phyloP scores from a whole-genome alignment of 495 filamentous ascomycete genomes.

The Aspergillus egyptiacus region DNA sequence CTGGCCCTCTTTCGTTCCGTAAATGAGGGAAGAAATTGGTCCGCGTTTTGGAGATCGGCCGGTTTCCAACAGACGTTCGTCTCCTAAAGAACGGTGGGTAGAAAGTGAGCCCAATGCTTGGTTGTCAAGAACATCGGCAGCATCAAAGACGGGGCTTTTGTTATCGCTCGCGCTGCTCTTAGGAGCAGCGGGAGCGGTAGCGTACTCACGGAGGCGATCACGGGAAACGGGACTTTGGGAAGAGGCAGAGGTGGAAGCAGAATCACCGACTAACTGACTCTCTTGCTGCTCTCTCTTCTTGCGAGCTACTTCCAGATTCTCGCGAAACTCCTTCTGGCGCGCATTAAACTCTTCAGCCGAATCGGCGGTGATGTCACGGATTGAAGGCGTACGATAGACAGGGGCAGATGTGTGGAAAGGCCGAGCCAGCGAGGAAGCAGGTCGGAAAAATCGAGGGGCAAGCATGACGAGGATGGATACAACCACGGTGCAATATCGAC shows the following conservation, averaged over 20 bases:
- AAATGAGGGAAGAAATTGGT: constrained; percentile 67
- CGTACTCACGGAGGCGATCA: constrained; percentile 41
- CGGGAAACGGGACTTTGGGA: constrained; percentile 33
- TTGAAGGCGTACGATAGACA: constrained; percentile 59
- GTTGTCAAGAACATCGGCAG: constrained; percentile 33
- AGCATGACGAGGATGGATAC: constrained; percentile 35
- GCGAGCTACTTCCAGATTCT: constrained; percentile 68
- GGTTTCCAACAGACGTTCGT: constrained; percentile 44
- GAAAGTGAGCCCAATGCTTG: constrained; percentile 62
- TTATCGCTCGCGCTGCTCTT: constrained; percentile 50
- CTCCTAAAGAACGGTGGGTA: constrained; percentile 49
- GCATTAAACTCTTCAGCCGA: constrained; percentile 67
- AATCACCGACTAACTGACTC: constrained; percentile 61
- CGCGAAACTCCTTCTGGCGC: constrained; percentile 80
- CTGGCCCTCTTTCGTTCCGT: constrained; percentile 90
- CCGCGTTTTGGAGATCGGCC: constrained; percentile 41
- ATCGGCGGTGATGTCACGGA: constrained; percentile 75
- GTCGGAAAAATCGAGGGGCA: constrained; percentile 43
- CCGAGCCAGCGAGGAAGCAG: constrained; percentile 47
- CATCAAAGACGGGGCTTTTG: constrained; percentile 34
- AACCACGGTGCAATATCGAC: constrained; percentile 6
- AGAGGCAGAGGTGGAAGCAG: constrained; percentile 37
- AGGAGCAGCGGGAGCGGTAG: constrained; percentile 49
- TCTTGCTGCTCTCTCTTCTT: constrained; percentile 73
- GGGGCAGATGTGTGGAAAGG: constrained; percentile 55